These are phyloP conservation scores for Mycena sp. DNA, from an alignment of 1,284 basidiomycete species.

Conservation along the genomic window DNA sequence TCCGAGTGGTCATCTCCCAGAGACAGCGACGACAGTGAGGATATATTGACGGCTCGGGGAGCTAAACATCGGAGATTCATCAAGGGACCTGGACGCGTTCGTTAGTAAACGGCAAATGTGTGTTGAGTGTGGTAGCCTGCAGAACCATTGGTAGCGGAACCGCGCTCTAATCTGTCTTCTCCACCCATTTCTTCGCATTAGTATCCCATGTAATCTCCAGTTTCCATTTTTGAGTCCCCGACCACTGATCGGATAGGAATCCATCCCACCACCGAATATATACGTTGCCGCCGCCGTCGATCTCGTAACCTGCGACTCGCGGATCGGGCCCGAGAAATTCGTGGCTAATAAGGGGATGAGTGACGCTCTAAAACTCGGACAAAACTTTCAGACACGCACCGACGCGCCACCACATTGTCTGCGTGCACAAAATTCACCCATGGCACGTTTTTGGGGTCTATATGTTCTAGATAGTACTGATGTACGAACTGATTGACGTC, in stretches of 20 bases:
- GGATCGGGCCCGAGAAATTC: conserved; percentile 55
- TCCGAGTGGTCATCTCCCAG: no score
- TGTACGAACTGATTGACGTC: conserved; percentile 53
- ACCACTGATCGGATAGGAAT: conserved; percentile 55
- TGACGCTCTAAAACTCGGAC: background rate
- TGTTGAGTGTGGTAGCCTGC: no score
- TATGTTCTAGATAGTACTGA: conserved; percentile 44
- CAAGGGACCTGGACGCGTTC: no score
- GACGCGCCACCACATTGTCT: conserved; percentile 44
- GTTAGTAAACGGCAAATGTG: no score
- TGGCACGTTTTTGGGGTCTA: conserved; percentile 29
- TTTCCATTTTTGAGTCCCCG: conserved; percentile 52
- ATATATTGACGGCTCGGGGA: no score
- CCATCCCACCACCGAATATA: conserved; percentile 55
- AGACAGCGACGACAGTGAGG: no score
- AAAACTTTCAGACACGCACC: conserved; percentile 34
- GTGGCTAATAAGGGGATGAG: conserved; percentile 41
- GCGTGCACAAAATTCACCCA: conserved; percentile 51
- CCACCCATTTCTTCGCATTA: conserved; percentile 21
- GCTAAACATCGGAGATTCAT: no score
- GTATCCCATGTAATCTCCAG: conserved; percentile 45
- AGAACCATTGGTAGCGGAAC: background rate
- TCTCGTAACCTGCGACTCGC: conserved; percentile 51
- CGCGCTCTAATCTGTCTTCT: conserved; percentile 2
- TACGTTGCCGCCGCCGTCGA: conserved; percentile 48